Conservation (phyloP, 768 basidiomycete genomes). For the Cystobasidium tubakii region DNA sequence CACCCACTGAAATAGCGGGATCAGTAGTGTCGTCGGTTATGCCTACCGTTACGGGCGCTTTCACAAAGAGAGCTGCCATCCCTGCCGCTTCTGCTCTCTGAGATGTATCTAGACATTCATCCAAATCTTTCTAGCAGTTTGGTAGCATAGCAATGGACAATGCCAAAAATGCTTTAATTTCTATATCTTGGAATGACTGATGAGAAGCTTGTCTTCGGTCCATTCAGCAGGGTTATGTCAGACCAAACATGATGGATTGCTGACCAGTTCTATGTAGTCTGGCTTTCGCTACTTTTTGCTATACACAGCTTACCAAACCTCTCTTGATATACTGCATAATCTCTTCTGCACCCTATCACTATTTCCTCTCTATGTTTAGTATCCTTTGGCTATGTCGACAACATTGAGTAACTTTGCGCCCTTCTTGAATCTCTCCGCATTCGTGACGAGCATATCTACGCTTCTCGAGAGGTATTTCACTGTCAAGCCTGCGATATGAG, state of each 20-base stretch:
- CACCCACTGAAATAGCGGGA: slow-evolving; percentile 26
- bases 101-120: no score
- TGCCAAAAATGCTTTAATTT: neutral
- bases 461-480: slow-evolving; percentile 47
- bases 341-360: no score
- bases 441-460: slow-evolving; percentile 48
- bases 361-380: neutral
- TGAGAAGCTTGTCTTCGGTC: no score
- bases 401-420: slow-evolving; percentile 7
- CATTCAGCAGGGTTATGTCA: no score
- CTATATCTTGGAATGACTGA: neutral
- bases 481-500: slow-evolving; percentile 49
- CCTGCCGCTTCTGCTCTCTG: neutral
- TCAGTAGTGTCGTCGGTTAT: slow-evolving; percentile 5
- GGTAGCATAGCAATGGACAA: neutral
- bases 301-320: no score
- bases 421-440: slow-evolving; percentile 43
- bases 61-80: slow-evolving; percentile 1
- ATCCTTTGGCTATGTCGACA: neutral
- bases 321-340: no score
- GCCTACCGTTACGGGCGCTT: slow-evolving; percentile 34
- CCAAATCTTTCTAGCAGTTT: no score
- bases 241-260: no score
- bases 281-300: no score
- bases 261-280: neutral